Evolutionary conservation across 2,329 filamentous ascomycete species (phyloP).

Genomic region (Sporothrix mexicana): DNA sequence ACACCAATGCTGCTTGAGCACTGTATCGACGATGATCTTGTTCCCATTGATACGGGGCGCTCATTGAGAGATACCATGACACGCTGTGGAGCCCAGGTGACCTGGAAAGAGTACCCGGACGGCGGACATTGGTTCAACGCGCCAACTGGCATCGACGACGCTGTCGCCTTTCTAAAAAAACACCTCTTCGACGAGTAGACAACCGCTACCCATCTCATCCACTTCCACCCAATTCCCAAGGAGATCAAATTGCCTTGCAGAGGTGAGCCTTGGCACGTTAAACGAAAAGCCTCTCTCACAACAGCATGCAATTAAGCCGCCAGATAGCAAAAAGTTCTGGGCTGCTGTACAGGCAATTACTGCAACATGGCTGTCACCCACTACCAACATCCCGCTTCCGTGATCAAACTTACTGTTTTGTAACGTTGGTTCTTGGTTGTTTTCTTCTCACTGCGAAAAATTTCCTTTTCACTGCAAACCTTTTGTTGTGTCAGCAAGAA

Average conservation of each 20-base stretch:
- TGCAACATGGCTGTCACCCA: neutral
- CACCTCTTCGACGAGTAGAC: neutral
- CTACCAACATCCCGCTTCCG: neutral
- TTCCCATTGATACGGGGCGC: conserved; percentile 47
- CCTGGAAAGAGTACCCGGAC: conserved; percentile 50
- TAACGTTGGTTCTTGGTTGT: neutral
- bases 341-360: neutral
- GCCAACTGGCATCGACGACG: conserved; percentile 53
- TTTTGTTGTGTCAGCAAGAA: neutral
- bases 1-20: conserved; percentile 55
- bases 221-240: neutral
- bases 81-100: conserved; percentile 48
- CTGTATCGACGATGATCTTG: conserved; percentile 51
- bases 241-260: neutral
- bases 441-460: neutral
- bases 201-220: neutral
- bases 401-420: neutral
- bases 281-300: neutral
- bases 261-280: conserved; percentile 22
- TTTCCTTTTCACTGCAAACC: neutral
- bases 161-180: conserved; percentile 21
- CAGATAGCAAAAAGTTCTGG: neutral
- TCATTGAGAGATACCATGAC: conserved; percentile 45
- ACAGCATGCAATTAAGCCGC: conserved; percentile 15
- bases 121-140: conserved; percentile 55